Base-by-base conservation (phyloP, 352 stramenopile genomes). In the Phytophthora palmivora region DNA sequence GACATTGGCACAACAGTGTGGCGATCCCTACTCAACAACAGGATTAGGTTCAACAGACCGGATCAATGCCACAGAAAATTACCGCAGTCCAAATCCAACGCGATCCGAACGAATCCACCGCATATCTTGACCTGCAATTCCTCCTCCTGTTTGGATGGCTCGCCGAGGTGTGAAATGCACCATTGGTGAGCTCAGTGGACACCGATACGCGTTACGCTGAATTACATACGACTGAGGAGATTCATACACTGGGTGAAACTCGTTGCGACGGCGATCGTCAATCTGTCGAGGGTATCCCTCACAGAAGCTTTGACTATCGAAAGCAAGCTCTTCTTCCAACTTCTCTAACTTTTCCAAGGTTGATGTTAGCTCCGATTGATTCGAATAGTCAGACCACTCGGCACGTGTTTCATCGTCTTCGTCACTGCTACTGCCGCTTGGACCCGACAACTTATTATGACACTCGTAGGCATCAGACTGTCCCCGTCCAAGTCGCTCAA, bases 271-370 rank as follows among this genome's bases (percentile, higher is more conserved):
- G 15, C 8, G 37, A 14, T 54, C 43, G 22, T 60, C 47, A 43
- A 50, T 9, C 7, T 64, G 15, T 12, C 19, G 16, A 14, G 32
- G 21, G 8, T 50, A 53, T 9, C 8, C 36, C 1, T 57, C 45
- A 1, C 38, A 59, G n/a, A 67, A 63, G 3, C 26, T 46, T 16
- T 44, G 50, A 56, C 26, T 21, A 30, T 67, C 50, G 4, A 19
- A 63, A 5, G 45, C 32, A 19, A 72, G 44, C 32, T 72, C 63
- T 38, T 57, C 57, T 52, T 72, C 63, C 50, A 72, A 43, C 16
- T 34, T 62, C 41, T 68, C 57, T 9, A 72, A 15, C 43, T 67
- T 58, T 33, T 63, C 47, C 14, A 72, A 34, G 6, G 58, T 62
- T 12, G 57, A 63, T 18, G 34, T 22, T 24, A 72, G 36, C 33